Base-by-base conservation (phyloP, 768 basidiomycete genomes). In the Daedalea quercina region DNA sequence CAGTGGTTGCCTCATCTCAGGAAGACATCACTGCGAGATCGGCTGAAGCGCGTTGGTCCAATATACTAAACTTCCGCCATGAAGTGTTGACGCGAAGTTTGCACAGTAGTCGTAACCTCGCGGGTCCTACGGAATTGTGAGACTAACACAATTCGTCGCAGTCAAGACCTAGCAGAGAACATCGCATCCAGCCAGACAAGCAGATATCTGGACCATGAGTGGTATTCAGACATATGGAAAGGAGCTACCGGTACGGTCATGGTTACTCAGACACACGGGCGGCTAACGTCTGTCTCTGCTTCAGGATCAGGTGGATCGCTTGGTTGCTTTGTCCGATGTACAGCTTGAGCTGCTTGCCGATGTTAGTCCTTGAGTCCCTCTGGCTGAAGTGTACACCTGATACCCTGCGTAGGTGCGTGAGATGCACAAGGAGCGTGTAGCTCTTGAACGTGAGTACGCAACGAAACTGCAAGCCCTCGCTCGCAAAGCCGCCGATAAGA, bases 401-500 rank as follows among this genome's bases (percentile, higher is more conserved):
- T 51, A 60, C 12, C 53, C 44, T 53, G 54, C 37, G 54, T 41
- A 91, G 90, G 78, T 87, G 50, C 80, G 85, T 53, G 88, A 91
- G 43, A 59, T 92, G 47, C 85, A 88, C 62, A 72, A 73, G 41
- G 85, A 84, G 47, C 78, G 84, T 43, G 81, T 72, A 9, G 76
- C 73, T 7, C 70, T 92, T 11, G 90, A 93, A 66, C 80, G 84
- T 48, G 90, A 93, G 64, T 92, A 90, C 63, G 86, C 88, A 0
- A 64, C 68, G 23, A 90, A 87, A 63, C 72, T 93, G 9, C 82
- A 85, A 61, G 66, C 72, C 15, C 66, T 93, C 28, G 75, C 76
- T 8, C 82, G 77, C 66, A 90, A 83, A 63, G 82, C 83, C 1
- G 68, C 72, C 9, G 90, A 92, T 42, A 87, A 82, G 76, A 87